Conservation (phyloP, 2,329 filamentous ascomycete genomes). For the Dactylonectria estremocensis region DNA sequence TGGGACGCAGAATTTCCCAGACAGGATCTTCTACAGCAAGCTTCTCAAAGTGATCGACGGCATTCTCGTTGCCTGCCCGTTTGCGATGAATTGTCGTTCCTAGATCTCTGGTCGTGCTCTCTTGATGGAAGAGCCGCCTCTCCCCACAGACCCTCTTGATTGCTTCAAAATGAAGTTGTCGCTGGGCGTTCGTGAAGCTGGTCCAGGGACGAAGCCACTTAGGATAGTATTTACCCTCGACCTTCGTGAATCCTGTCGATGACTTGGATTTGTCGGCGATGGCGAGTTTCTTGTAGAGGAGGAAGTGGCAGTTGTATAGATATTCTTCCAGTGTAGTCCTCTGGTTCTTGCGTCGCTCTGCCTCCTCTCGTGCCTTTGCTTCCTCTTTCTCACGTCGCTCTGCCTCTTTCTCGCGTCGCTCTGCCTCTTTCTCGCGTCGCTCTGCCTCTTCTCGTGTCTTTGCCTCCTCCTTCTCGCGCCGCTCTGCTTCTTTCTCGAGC, state of each 20-base stretch:
- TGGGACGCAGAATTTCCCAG: conserved; percentile 20
- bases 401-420: conserved; percentile 4
- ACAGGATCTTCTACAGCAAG: conserved; percentile 33
- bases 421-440: not conserved
- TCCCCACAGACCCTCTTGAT: conserved; percentile 28
- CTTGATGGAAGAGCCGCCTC: conserved; percentile 33
- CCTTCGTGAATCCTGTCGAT: conserved; percentile 29
- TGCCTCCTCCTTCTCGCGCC: conserved; percentile 9
- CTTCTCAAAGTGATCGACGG: conserved; percentile 20
- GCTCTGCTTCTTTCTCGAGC: conserved; percentile 4
- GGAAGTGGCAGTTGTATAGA: conserved; percentile 35
- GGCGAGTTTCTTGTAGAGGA: conserved; percentile 29
- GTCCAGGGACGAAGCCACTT: conserved; percentile 38
- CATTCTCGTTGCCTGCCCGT: conserved; percentile 17
- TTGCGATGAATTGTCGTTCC: not conserved
- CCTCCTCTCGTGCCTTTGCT: conserved; percentile 1
- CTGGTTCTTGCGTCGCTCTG: conserved; percentile 15
- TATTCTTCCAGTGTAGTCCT: conserved; percentile 36
- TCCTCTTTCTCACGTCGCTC: conserved; percentile 9
- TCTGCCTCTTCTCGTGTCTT: conserved; percentile 3
- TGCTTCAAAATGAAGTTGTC: conserved; percentile 30
- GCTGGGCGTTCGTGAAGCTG: conserved; percentile 25
- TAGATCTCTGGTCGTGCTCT: conserved; percentile 16
- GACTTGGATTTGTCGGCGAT: conserved; percentile 20
- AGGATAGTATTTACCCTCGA: conserved; percentile 41